Conservation (phyloP, 768 basidiomycete genomes). For the Antrodiella citrinella region DNA sequence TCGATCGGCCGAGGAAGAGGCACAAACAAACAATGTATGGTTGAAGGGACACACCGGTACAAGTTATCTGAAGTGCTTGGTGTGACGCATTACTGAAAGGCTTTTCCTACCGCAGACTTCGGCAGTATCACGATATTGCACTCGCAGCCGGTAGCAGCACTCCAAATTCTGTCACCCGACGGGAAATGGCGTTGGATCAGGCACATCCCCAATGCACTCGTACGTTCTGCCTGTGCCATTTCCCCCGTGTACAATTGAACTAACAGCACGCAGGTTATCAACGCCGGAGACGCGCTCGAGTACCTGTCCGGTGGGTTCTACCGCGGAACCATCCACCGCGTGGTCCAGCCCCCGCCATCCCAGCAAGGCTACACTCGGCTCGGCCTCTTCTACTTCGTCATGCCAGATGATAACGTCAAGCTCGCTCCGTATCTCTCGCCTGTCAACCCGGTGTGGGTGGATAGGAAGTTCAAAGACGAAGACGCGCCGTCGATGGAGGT, state of each 20-base stretch:
- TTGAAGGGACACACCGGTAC: constrained; percentile 31
- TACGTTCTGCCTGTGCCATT: constrained; percentile 9
- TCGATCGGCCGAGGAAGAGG: constrained; percentile 25
- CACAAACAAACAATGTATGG: constrained; percentile 25
- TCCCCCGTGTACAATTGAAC: not conserved
- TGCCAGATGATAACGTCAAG: constrained; percentile 23
- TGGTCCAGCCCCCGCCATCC: constrained; percentile 28
- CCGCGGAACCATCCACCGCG: constrained; percentile 30
- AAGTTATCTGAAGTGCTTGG: not conserved
- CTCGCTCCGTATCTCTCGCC: constrained; percentile 24
- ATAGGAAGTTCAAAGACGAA: constrained; percentile 18
- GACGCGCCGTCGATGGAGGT: constrained; percentile 22
- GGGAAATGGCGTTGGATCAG: constrained; percentile 30
- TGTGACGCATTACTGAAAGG: not conserved
- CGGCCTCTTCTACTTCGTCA: constrained; percentile 28
- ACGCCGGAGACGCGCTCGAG: constrained; percentile 27
- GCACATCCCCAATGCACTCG: constrained; percentile 29
- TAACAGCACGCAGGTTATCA: constrained; percentile 27
- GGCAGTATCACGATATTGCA: constrained; percentile 28
- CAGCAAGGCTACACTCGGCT: constrained; percentile 27
- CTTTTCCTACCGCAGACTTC: constrained; percentile 21
- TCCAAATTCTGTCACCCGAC: constrained; percentile 28
- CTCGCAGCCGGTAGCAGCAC: constrained; percentile 29
- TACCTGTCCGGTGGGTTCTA: constrained; percentile 29
- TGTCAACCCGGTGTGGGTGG: constrained; percentile 25